These are phyloP conservation scores for Schwanniomyces yamadae DNA, from an alignment of 805 yeast genomes.

Conservation along the genomic window DNA sequence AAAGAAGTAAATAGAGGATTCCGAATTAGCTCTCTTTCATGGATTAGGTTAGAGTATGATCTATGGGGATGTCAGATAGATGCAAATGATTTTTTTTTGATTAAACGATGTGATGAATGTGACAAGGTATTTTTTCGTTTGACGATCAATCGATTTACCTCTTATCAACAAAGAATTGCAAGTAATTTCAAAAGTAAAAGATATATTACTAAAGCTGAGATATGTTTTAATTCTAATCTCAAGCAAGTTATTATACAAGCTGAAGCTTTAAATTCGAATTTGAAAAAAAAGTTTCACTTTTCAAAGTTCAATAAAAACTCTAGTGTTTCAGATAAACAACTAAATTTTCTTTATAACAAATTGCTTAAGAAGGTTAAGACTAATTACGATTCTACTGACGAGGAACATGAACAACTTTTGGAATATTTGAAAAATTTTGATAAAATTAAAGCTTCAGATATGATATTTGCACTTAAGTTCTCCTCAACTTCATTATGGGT, in stretches of 20 bases:
- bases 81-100: slow-evolving; percentile 7
- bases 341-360: slow-evolving; percentile 8
- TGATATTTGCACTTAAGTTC: slow-evolving; percentile 32
- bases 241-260: slow-evolving; percentile 19
- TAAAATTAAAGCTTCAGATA: slow-evolving; percentile 16
- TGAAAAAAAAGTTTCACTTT: neutral
- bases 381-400: slow-evolving; percentile 7
- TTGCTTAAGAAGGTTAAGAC: slow-evolving; percentile 9
- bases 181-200: slow-evolving; percentile 22
- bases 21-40: slow-evolving; percentile 11
- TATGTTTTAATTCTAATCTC: slow-evolving; percentile 12
- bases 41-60: slow-evolving; percentile 34
- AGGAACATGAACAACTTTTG: slow-evolving; percentile 9
- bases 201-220: slow-evolving; percentile 3
- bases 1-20: slow-evolving; percentile 15
- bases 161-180: slow-evolving; percentile 12
- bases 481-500: slow-evolving; percentile 25
- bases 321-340: slow-evolving; percentile 15
- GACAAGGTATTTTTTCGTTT: slow-evolving; percentile 11
- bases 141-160: slow-evolving; percentile 12
- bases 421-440: slow-evolving; percentile 10
- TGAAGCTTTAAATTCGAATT: slow-evolving; percentile 9
- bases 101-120: slow-evolving; percentile 5
- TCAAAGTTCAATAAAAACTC: slow-evolving; percentile 1
- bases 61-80: slow-evolving; percentile 28